Percentiles rank a stretch among this genome's conserved stretches.
Evolutionary conservation across 352 stramenopile species (phyloP).

Genomic region (Pythium scleroteichum): DNA sequence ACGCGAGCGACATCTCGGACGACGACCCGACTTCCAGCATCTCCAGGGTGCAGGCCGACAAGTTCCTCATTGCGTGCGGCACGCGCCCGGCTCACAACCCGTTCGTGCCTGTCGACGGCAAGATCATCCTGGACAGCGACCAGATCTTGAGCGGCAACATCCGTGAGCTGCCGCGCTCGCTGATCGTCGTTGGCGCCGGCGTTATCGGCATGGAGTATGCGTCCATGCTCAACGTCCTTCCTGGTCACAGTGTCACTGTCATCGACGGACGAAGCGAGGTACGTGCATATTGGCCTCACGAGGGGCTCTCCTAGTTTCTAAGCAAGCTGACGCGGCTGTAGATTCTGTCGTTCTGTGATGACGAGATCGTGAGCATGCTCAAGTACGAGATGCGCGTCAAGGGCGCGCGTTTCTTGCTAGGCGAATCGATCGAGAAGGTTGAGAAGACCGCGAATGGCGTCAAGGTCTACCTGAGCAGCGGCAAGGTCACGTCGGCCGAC

Average conservation of each 20-base stretch:
- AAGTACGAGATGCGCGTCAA: conserved; percentile 91
- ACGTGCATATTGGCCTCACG: conserved; percentile 10
- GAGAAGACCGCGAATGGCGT: conserved; percentile 64
- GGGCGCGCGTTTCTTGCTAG: conserved; percentile 81
- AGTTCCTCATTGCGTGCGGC: conserved; percentile 85
- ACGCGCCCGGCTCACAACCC: conserved; percentile 79
- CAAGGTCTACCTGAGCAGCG: conserved; percentile 73
- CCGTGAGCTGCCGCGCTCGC: conserved; percentile 62
- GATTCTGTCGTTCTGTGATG: conserved; percentile 85
- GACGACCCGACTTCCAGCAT: conserved; percentile 25
- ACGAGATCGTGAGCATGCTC: conserved; percentile 86
- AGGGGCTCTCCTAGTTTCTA: too few relatives aligned
- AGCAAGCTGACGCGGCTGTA: too few relatives aligned
- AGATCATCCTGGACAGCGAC: conserved; percentile 81
- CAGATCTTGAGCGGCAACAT: conserved; percentile 77
- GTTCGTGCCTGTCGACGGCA: conserved; percentile 82
- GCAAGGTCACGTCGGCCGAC: conserved; percentile 72
- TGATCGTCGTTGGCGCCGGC: conserved; percentile 82
- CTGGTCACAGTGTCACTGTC: conserved; percentile 84
- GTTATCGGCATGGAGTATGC: conserved; percentile 93
- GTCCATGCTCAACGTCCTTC: conserved; percentile 89
- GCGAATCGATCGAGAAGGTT: conserved; percentile 75
- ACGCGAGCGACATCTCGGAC: conserved; percentile 24
- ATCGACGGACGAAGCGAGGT: conserved; percentile 78
- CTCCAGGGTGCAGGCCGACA: conserved; percentile 59